Percentiles rank a stretch among this genome's conserved stretches.
These are phyloP conservation scores for Forsythia viridissima DNA, from an alignment of 257 asterid genomes.

Conservation along the genomic window DNA sequence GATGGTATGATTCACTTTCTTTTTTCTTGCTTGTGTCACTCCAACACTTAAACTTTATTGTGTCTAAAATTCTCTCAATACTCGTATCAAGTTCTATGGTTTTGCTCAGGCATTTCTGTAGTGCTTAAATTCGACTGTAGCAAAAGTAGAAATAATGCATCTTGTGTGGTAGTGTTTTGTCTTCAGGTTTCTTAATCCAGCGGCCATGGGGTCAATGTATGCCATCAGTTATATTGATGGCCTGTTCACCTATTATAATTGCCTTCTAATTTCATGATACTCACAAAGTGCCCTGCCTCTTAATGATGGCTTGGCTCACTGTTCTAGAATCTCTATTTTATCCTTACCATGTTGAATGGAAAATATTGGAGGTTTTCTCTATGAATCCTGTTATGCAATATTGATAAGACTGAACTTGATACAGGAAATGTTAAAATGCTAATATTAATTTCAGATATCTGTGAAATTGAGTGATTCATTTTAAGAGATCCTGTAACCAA, in stretches of 20 bases:
- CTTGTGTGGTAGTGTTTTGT: not conserved
- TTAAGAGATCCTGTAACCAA: not conserved
- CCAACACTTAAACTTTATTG: not conserved
- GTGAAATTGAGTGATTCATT: not conserved
- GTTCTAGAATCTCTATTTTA: not conserved
- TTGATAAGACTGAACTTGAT: not conserved
- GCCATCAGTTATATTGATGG: not conserved
- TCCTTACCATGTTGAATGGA: not conserved
- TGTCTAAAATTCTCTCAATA: not conserved
- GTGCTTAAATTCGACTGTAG: not conserved
- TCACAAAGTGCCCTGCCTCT: too few relatives aligned
- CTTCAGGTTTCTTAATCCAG: not conserved
- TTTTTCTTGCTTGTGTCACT: not conserved
- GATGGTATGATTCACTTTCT: conserved; percentile 48
- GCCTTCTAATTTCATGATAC: not conserved
- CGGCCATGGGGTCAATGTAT: not conserved
- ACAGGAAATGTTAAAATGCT: not conserved
- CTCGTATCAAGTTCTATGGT: too few relatives aligned
- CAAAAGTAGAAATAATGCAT: not conserved
- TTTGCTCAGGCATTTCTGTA: too few relatives aligned
- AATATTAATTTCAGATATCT: not conserved
- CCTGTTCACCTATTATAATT: not conserved
- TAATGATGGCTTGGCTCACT: too few relatives aligned
- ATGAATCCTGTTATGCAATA: not conserved
- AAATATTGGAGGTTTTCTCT: not conserved